Evolutionary conservation across 768 basidiomycete species (phyloP), one percentile per base, ranked within the genome.

Genomic region (Tubosaeta sp.): DNA sequence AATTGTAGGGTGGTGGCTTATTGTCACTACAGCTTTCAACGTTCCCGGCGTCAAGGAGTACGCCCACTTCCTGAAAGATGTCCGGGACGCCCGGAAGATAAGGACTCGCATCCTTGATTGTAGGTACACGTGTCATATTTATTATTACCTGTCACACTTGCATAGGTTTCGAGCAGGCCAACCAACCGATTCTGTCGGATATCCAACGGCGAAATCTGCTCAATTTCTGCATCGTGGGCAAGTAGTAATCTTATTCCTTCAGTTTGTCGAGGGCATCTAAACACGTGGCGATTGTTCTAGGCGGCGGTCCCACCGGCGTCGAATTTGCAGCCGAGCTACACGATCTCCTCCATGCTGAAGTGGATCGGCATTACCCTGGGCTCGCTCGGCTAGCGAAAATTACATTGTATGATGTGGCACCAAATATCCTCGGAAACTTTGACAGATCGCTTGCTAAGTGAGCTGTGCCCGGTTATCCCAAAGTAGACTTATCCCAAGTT

Each of bases 221-320:
- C 22, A 85, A 90, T 56, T 95, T 95, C 63, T 91, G 89, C 54
- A 82, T 95, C 44, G 91, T 93, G 43, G 93, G 92, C 71, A 69
- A 61, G 80, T 68, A 35, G 2, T 6, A n/a, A 46, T 56, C 16
- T 34, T n/a, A 17, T 52, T 32, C n/a, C 26, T 47, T 27, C 42
- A 12, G 6, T 26, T 48, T 45, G 50, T 38, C 16, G 49, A 26
- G 31, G 17, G 16, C 32, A 51, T 53, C 38, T 57, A 14, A 55
- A 49, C 52, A 50, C 37, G 34, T 50, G 22, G 53, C 17, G 17
- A 22, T 43, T 31, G 31, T 32, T 38, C 33, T 51, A 85, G 85
- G 85, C n/a, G 85, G 85, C 31, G 86, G 86, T 7, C 86, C 84
- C 0, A 87, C 86, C 10, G 88, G 88, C 12, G 84, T 91, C 41